These are phyloP conservation scores for Scheffersomyces coipomensis DNA, from an alignment of 805 yeast species.

Conservation along the genomic window DNA sequence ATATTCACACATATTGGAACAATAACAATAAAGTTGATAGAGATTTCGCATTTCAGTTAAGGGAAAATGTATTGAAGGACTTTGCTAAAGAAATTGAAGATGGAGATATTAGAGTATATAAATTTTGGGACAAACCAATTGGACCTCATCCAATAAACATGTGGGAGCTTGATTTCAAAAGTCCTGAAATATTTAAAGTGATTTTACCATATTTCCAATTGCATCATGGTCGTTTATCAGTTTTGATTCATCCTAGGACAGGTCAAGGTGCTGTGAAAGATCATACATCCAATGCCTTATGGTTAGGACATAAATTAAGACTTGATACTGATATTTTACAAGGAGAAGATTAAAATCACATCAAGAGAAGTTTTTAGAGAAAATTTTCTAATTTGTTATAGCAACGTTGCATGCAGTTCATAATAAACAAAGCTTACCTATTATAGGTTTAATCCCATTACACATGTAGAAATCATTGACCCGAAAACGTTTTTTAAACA, in stretches of 20 bases:
- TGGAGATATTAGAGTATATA: slow-evolving; percentile 43
- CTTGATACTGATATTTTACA: slow-evolving; percentile 15
- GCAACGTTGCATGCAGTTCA: no score
- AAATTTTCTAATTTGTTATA: no score
- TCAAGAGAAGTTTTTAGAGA: no score
- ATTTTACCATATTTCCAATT: slow-evolving; percentile 51
- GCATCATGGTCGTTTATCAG: slow-evolving; percentile 51
- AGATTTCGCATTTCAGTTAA: slow-evolving; percentile 32
- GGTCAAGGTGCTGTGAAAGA: slow-evolving; percentile 42
- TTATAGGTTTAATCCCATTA: no score
- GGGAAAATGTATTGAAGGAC: slow-evolving; percentile 37
- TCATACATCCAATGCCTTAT: slow-evolving; percentile 54
- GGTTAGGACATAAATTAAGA: slow-evolving; percentile 51
- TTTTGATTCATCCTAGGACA: slow-evolving; percentile 53
- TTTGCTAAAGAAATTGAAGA: slow-evolving; percentile 41
- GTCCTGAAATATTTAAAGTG: slow-evolving; percentile 42
- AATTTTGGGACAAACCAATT: slow-evolving; percentile 46
- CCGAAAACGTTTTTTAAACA: no score
- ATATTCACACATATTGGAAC: slow-evolving; percentile 56
- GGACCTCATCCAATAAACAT: slow-evolving; percentile 62
- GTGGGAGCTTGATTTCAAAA: slow-evolving; percentile 56
- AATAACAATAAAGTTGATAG: slow-evolving; percentile 30
- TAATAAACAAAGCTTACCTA: no score
- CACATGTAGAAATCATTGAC: no score
- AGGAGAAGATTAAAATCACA: background rate